Evolutionary conservation across 1,284 basidiomycete genomes (phyloP).

Genomic region (Ustilago nuda): DNA sequence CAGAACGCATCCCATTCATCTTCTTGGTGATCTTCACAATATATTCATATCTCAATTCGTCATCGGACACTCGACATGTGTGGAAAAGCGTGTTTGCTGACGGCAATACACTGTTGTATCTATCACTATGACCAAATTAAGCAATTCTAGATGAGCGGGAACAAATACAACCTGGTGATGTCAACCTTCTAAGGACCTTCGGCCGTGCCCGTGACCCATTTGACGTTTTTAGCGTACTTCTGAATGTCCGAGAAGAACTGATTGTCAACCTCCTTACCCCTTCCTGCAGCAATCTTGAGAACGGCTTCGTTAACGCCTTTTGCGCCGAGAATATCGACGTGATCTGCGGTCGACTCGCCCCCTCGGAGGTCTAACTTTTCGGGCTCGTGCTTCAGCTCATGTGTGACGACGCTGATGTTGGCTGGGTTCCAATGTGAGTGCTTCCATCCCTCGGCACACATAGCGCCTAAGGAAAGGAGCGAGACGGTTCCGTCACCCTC

Average conservation of each 20-base stretch:
- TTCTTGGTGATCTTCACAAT: not conserved
- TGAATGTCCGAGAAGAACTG: conserved; percentile 82
- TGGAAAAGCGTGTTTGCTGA: too few species aligned
- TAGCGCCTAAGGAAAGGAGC: conserved; percentile 86
- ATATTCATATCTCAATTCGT: conserved; percentile 2
- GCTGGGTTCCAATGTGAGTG: conserved; percentile 90
- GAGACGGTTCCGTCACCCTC: conserved; percentile 93
- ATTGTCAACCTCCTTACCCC: conserved; percentile 71
- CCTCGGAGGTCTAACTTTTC: conserved; percentile 81
- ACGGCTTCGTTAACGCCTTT: conserved; percentile 89
- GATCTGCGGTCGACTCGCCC: conserved; percentile 76
- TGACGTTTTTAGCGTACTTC: conserved; percentile 47
- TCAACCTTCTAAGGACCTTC: conserved; percentile 17
- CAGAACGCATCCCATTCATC: not conserved
- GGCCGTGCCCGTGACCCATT: conserved; percentile 42
- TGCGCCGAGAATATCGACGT: conserved; percentile 93
- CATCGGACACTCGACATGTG: too few species aligned
- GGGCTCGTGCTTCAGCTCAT: conserved; percentile 90
- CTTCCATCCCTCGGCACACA: conserved; percentile 95
- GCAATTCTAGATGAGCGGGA: not conserved
- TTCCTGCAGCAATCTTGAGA: conserved; percentile 83
- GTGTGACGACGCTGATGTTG: conserved; percentile 79
- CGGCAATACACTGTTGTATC: not conserved
- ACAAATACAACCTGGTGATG: not conserved
- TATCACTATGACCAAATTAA: not conserved